Evolutionary conservation across 2,329 filamentous ascomycete genomes (phyloP).

Genomic region (Stromatinia cepivora): DNA sequence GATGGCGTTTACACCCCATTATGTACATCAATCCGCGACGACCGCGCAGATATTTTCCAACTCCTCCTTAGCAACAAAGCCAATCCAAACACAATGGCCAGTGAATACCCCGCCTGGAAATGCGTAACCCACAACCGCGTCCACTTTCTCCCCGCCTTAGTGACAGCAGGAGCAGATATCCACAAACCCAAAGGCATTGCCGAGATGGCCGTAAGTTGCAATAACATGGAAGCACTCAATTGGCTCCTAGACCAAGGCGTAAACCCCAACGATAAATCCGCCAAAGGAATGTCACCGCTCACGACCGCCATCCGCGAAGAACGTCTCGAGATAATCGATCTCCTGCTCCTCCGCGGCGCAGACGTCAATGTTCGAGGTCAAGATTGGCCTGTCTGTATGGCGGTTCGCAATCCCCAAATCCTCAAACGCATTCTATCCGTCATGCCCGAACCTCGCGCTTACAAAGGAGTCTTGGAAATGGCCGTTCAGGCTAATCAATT

Average conservation of each 20-base stretch:
- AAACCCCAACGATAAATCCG: conserved; percentile 58
- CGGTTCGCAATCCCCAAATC: conserved; percentile 60
- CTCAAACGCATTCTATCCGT: conserved; percentile 59
- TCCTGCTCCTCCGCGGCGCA: conserved; percentile 58
- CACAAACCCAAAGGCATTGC: conserved; percentile 63
- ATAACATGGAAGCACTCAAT: conserved; percentile 60
- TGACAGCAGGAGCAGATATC: conserved; percentile 61
- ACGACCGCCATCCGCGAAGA: conserved; percentile 66
- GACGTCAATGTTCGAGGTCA: conserved; percentile 63
- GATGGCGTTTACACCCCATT: conserved; percentile 68
- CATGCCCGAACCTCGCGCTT: conserved; percentile 58
- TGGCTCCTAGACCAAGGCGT: conserved; percentile 62
- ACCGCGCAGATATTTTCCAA: conserved; percentile 60
- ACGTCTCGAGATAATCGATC: conserved; percentile 58
- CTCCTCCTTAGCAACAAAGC: conserved; percentile 56
- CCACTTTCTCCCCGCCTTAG: conserved; percentile 59
- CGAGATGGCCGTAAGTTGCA: conserved; percentile 62
- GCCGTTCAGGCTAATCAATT: conserved; percentile 67
- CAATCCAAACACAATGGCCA: conserved; percentile 55
- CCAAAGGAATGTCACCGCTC: conserved; percentile 60
- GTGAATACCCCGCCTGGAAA: conserved; percentile 67
- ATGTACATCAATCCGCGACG: conserved; percentile 67
- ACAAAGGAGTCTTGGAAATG: conserved; percentile 67
- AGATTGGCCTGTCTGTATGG: conserved; percentile 72
- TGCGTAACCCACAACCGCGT: conserved; percentile 65